Base-by-base conservation (phyloP, 2,329 filamentous ascomycete genomes). In the Aureobasidium musti region DNA sequence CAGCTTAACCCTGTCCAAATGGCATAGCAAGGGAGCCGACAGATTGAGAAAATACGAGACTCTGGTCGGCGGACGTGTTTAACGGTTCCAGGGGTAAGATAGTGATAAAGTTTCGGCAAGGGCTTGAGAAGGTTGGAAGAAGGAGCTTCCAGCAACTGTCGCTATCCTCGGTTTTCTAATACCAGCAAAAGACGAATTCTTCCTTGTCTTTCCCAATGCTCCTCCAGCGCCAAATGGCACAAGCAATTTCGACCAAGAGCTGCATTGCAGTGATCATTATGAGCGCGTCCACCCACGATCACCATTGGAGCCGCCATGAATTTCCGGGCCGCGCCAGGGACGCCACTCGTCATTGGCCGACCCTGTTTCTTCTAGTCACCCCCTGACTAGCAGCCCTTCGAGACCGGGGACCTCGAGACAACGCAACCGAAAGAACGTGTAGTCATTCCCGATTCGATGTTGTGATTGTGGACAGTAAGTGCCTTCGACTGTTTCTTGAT, bases 301-400 rank as follows among this genome's bases (percentile, higher is more conserved):
- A 13, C 30, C 47, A 28, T 43, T 45, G 26, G 61, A 53, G 47
- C 61, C 47, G 61, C 61, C 37, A 43, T 64, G 61, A 63, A 52
- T 64, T 64, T 49, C 61, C 47, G 47, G 47, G 28, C 54, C 59
- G 59, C 57, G 45, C 28, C 41, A 63, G 59, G 59, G 61, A 64
- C 47, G 26, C 49, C 28, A 21, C 23, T 43, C 49, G 49, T 64
- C 61, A 64, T 64, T 64, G 60, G 60, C 37, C 19, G 43, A 26
- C 21, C 11, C 23, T 52, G 13, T 28, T 41, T n/a, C 21, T 14
- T 49, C 45, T 14, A 21, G 5, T 13, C 30, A 53, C 47, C 60
- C 35, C 60, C 60, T 63, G 60, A 53, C 60, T 53, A 53, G 45
- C 23, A 35, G 14, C 5, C 43, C 43, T 50, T 63, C 59, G 59